Conservation (phyloP, 306 rosid genomes). For the Prunus salicina region DNA sequence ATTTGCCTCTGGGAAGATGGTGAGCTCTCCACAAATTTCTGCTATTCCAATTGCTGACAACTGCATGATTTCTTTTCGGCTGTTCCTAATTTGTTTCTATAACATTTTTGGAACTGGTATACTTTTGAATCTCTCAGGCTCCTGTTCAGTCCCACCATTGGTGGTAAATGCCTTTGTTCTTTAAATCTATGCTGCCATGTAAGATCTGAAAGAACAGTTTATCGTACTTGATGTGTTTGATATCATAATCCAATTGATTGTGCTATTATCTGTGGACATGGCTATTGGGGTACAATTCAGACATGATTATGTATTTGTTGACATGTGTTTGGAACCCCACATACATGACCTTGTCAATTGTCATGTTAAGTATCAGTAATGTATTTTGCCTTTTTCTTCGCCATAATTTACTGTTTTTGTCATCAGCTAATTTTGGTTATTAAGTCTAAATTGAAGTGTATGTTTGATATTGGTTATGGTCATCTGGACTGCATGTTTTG, state of each 20-base stretch:
- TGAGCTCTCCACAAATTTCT: background rate
- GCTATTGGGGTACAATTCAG: background rate
- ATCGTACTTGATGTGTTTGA: background rate
- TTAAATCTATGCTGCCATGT: background rate
- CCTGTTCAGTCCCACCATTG: background rate
- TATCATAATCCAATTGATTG: background rate
- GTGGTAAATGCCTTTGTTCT: background rate
- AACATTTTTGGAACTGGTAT: background rate
- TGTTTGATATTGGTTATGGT: background rate
- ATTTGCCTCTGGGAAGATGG: slow-evolving; percentile 80
- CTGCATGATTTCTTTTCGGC: background rate
- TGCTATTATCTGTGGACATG: background rate
- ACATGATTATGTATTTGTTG: background rate
- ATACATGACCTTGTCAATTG: background rate
- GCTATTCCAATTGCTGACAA: too few relatives aligned
- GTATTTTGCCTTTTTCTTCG: background rate
- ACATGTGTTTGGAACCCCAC: background rate
- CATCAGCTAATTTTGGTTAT: background rate
- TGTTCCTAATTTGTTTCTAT: background rate
- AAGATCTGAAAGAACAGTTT: background rate
- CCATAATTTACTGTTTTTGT: too few relatives aligned
- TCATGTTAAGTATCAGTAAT: background rate
- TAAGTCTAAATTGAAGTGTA: background rate
- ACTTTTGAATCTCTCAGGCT: background rate
- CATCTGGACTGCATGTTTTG: background rate